These are phyloP conservation scores for Xerocomellus chrysenteron DNA, from an alignment of 768 basidiomycete species.

Conservation along the genomic window DNA sequence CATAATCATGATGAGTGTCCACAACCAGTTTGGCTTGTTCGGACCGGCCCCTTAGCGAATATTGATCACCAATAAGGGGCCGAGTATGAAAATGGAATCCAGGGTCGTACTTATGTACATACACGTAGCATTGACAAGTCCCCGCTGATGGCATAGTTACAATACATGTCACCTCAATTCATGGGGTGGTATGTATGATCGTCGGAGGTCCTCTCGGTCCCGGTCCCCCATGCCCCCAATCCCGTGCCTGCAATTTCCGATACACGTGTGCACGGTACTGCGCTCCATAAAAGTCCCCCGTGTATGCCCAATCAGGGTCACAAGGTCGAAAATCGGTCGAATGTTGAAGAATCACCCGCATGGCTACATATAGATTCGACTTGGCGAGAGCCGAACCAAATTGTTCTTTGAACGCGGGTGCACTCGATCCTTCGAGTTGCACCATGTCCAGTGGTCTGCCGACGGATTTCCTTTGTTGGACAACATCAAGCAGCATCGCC, in stretches of 20 bases:
- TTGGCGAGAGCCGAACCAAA: conserved; percentile 26
- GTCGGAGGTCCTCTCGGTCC: conserved; percentile 27
- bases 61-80: background rate
- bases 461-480: conserved; percentile 32
- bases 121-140: conserved; percentile 6
- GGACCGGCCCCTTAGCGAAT: background rate
- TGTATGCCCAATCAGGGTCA: conserved; percentile 29
- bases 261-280: conserved; percentile 32
- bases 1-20: background rate
- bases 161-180: conserved; percentile 3
- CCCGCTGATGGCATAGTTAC: background rate
- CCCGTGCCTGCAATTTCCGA: conserved; percentile 30
- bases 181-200: conserved; percentile 27
- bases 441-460: conserved; percentile 26
- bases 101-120: background rate
- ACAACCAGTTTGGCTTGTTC: background rate
- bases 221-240: conserved; percentile 23
- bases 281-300: conserved; percentile 29
- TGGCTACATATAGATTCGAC: conserved; percentile 26
- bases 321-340: conserved; percentile 19
- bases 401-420: conserved; percentile 27
- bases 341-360: conserved; percentile 16
- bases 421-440: conserved; percentile 28
- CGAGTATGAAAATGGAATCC: conserved; percentile 1
- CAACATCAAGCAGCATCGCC: conserved; percentile 32